Evolutionary conservation across 2,329 filamentous ascomycete species (phyloP).

Genomic region (Huntiella abstrusa): DNA sequence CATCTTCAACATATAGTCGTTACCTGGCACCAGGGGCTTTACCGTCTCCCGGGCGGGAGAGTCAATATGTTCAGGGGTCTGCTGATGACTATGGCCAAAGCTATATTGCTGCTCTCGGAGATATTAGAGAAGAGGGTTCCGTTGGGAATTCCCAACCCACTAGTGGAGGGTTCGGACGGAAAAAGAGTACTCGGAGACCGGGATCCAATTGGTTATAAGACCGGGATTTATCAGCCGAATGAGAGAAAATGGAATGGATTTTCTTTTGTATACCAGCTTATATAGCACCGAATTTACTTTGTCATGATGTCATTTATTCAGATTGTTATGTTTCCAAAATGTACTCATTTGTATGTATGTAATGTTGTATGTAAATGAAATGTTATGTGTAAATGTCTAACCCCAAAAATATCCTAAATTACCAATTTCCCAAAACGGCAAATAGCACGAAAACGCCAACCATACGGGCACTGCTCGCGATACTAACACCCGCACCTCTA

Average conservation of each 20-base stretch:
- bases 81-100: slow-evolving; percentile 27
- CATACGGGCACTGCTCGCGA: too few species aligned
- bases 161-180: neutral
- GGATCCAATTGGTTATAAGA: slow-evolving; percentile 7
- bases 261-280: too few species aligned
- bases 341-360: too few species aligned
- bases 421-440: too few species aligned
- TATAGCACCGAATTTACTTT: too few species aligned
- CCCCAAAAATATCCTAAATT: too few species aligned
- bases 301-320: too few species aligned
- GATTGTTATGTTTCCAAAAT: too few species aligned
- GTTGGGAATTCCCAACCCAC: slow-evolving; percentile 3
- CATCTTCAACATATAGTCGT: slow-evolving; percentile 10
- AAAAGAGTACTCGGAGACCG: slow-evolving; percentile 5
- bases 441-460: too few species aligned
- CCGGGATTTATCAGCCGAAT: neutral
- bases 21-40: slow-evolving; percentile 9
- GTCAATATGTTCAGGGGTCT: slow-evolving; percentile 7
- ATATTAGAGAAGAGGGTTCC: slow-evolving; percentile 17
- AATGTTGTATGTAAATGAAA: too few species aligned
- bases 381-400: too few species aligned
- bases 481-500: too few species aligned
- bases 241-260: neutral
- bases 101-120: slow-evolving; percentile 24
- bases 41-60: slow-evolving; percentile 8